A percentile compares a stretch with the other conserved stretches of the same genome.
These are phyloP conservation scores for Eleusine coracana DNA, from an alignment of 176 grass and related monocot species.

Conservation along the genomic window DNA sequence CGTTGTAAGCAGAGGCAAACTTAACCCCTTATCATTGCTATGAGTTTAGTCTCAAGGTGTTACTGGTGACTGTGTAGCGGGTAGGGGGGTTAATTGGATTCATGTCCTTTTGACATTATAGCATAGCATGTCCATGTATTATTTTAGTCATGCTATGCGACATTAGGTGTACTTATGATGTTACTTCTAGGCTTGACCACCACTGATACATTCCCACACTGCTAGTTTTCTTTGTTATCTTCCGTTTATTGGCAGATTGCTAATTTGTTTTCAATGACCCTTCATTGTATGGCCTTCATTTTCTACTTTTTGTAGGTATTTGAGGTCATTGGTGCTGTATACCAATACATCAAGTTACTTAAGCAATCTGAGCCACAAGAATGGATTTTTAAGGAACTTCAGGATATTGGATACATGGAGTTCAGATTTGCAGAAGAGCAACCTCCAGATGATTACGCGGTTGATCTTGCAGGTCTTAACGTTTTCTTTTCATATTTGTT, in stretches of 20 bases:
- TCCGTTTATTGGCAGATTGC: conserved; percentile 8
- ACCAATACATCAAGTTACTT: conserved; percentile 87
- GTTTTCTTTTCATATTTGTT: conserved; percentile 40
- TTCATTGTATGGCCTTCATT: conserved; percentile 17
- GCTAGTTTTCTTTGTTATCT: background rate
- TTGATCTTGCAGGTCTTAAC: conserved; percentile 79
- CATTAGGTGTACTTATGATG: background rate
- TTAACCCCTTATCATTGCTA: background rate
- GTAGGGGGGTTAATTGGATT: background rate
- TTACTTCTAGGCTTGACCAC: background rate
- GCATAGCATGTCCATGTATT: background rate
- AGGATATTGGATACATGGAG: conserved; percentile 91
- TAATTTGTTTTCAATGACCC: background rate
- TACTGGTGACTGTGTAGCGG: background rate
- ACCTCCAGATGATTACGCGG: conserved; percentile 92
- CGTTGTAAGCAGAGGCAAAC: too few species aligned
- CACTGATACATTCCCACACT: background rate
- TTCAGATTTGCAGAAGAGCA: conserved; percentile 98
- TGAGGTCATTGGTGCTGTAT: conserved; percentile 69
- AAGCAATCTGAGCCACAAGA: conserved; percentile 82
- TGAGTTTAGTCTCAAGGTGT: background rate
- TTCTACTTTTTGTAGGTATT: conserved; percentile 63
- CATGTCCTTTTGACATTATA: background rate
- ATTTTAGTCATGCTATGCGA: background rate
- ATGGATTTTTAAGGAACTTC: conserved; percentile 97